Evolutionary conservation across 2,329 filamentous ascomycete species (phyloP), one percentile per base, ranked within the genome.

Genomic region (Fusarium dimerum): DNA sequence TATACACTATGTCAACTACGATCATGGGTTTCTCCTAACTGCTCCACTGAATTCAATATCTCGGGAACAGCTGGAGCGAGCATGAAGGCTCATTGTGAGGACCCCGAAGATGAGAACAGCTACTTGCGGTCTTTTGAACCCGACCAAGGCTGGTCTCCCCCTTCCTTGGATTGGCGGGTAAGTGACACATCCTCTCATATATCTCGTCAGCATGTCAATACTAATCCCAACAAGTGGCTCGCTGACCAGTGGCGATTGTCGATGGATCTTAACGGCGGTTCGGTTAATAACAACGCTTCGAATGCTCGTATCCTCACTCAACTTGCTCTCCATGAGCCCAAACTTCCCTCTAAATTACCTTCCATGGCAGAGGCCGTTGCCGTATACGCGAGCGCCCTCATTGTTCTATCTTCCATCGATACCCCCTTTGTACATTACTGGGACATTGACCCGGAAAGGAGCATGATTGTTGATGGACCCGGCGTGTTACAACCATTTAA

Each of bases 301-400:
- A 86, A 83, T 57, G 76, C 80, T 15, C 79, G 83, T 1, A 75
- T 87, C 13, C 54, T 73, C 6, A 82, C 81, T 26, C 78, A 87
- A 55, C 69, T 83, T 12, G 76, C 82, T 6, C 76, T 82, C 0
- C 45, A 48, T 0, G 30, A 66, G 5, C 67, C 71, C 0, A 47
- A 51, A 0, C 75, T 90, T 1, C 73, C 79, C 34, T 68, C 75
- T 1, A 64, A 70, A 0, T 68, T 86, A 0, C 90, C 90, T 0
- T 89, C 85, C 3, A 77, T 89, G n/a, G 85, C 84, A 0, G 90
- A 94, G 69, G 86, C 86, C 0, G 67, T 94, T 0, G 87, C 89
- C 0, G 87, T 90, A 0, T 78, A 92, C 61, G 80, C 82, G 0
- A 83, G 84, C 5, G 85, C 82, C 36, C 90, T 87, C 0, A 68